Conservation (phyloP, 306 rosid genomes). For the Gillenia trifoliata region DNA sequence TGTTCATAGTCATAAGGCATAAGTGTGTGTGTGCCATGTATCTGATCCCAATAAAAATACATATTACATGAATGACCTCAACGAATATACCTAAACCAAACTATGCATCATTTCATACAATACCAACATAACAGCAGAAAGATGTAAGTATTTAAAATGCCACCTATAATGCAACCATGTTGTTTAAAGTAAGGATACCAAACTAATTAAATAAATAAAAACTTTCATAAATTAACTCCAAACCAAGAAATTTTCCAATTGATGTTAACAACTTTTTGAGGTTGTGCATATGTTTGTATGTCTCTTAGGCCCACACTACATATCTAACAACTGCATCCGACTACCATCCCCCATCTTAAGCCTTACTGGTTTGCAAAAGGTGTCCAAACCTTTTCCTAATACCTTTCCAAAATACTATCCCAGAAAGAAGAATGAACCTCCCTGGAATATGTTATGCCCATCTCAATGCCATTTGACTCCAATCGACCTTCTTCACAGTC, state of each 20-base stretch:
- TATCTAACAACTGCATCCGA: not conserved
- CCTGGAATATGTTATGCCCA: not conserved
- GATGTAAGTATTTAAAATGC: not conserved
- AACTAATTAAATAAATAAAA: too few relatives aligned
- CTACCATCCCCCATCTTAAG: not conserved
- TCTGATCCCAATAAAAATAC: not conserved
- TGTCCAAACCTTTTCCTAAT: not conserved
- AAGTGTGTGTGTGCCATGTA: not conserved
- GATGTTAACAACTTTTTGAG: too few relatives aligned
- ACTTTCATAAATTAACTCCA: not conserved
- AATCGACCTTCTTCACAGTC: not conserved
- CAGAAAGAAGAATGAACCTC: not conserved
- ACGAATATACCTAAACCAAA: not conserved
- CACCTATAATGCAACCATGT: not conserved
- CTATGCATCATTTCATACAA: not conserved
- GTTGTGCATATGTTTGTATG: too few relatives aligned
- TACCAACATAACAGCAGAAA: not conserved
- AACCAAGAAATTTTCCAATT: too few relatives aligned
- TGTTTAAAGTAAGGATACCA: not conserved
- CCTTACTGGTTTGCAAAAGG: not conserved
- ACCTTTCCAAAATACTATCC: not conserved
- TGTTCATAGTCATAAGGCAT: not conserved
- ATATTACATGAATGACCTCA: not conserved
- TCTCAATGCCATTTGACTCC: not conserved
- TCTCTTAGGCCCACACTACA: too few relatives aligned